These are phyloP conservation scores for Kodamaea neixiangensis DNA, from an alignment of 805 yeast species.

Conservation along the genomic window DNA sequence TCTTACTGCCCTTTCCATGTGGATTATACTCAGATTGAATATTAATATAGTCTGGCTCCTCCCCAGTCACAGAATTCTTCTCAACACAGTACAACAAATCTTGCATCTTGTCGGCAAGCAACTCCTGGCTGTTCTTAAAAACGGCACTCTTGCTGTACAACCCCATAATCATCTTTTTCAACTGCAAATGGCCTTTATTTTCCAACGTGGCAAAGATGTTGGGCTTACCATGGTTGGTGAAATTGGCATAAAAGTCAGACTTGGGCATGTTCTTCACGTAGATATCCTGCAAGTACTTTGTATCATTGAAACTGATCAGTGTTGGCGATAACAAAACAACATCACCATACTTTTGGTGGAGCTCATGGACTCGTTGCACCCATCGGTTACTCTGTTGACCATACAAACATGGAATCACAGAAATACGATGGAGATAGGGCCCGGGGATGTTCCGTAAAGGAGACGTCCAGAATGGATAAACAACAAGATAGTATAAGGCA, in stretches of 20 bases:
- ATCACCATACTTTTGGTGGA: conserved; percentile 61
- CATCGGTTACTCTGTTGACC: conserved; percentile 49
- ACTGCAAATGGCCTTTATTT: conserved; percentile 47
- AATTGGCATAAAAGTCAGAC: conserved; percentile 58
- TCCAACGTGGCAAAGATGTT: conserved; percentile 61
- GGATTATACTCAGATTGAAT: conserved; percentile 32
- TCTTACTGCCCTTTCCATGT: conserved; percentile 35
- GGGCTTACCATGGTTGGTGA: conserved; percentile 55
- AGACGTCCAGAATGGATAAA: conserved; percentile 50
- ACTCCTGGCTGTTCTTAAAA: conserved; percentile 30
- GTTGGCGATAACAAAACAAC: conserved; percentile 62
- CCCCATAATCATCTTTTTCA: conserved; percentile 32
- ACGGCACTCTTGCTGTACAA: conserved; percentile 39
- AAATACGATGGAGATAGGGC: conserved; percentile 51
- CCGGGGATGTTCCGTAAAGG: conserved; percentile 60
- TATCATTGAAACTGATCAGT: conserved; percentile 60
- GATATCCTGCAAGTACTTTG: conserved; percentile 52
- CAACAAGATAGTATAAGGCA: conserved; percentile 29
- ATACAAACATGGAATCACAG: conserved; percentile 35
- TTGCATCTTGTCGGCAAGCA: conserved; percentile 27
- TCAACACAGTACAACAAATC: conserved; percentile 30
- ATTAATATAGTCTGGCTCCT: conserved; percentile 35
- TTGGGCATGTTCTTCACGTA: conserved; percentile 60
- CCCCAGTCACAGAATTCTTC: conserved; percentile 31
- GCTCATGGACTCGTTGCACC: conserved; percentile 41